phyloP scores from a whole-genome alignment of 306 rosid genomes.

The Inga oerstediana region DNA sequence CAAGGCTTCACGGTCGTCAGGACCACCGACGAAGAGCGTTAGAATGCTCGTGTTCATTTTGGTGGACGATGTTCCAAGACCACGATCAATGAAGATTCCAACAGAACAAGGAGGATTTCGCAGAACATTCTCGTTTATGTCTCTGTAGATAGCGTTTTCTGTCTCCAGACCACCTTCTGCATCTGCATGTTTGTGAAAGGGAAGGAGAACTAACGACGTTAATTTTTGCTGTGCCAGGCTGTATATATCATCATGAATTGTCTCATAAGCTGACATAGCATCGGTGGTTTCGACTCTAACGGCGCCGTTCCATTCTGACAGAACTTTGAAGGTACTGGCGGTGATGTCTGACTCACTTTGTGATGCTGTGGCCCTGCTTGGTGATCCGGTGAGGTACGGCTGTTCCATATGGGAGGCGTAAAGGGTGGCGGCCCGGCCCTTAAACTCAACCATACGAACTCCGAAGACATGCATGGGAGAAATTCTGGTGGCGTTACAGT shows the following conservation, averaged over 20 bases:
- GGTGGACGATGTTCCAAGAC: not conserved
- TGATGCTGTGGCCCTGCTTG: not conserved
- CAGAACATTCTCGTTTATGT: constrained; percentile 34
- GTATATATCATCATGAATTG: constrained; percentile 48
- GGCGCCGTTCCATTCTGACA: not conserved
- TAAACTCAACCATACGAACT: constrained; percentile 35
- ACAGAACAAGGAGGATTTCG: constrained; percentile 44
- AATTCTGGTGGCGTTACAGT: constrained; percentile 26
- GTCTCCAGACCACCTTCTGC: constrained; percentile 19
- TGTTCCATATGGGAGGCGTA: constrained; percentile 29
- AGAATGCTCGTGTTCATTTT: not conserved
- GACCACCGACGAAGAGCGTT: constrained; percentile 45
- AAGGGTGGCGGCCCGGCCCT: constrained; percentile 34
- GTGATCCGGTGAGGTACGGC: not conserved
- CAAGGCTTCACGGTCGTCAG: constrained; percentile 63
- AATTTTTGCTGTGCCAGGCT: constrained; percentile 35
- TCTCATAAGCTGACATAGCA: constrained; percentile 31
- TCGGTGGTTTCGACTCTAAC: constrained; percentile 23
- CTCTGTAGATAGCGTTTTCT: not conserved
- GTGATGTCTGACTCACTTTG: constrained; percentile 32
- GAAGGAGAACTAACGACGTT: constrained; percentile 37
- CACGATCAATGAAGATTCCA: constrained; percentile 39
- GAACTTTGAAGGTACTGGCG: constrained; percentile 10
- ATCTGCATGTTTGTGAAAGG: constrained; percentile 38
- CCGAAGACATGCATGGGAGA: constrained; percentile 36